A percentile compares a stretch with the other conserved stretches of the same genome.
These are phyloP conservation scores for Malassezia sympodialis DNA, from an alignment of 1,284 basidiomycete species.

Conservation along the genomic window DNA sequence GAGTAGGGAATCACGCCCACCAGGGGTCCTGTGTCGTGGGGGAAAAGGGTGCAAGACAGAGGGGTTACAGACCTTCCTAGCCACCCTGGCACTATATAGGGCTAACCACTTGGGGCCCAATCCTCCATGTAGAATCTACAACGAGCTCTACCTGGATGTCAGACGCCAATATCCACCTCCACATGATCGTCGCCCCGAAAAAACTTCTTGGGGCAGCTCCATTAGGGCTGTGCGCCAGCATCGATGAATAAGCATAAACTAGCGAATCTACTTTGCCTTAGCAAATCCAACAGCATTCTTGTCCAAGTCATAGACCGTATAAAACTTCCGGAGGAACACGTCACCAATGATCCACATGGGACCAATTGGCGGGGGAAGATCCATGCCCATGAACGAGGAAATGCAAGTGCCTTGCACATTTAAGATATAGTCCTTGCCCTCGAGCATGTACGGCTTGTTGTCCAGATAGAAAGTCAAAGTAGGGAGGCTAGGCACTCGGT, in stretches of 20 bases:
- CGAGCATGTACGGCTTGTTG: constrained; percentile 59
- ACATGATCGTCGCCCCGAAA: background rate
- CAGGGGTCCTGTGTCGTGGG: background rate
- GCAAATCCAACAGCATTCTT: constrained; percentile 79
- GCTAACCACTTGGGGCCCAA: background rate
- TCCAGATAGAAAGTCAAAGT: constrained; percentile 63
- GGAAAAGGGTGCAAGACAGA: background rate
- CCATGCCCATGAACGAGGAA: constrained; percentile 82
- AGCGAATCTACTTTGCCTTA: constrained; percentile 1
- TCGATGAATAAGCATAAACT: background rate
- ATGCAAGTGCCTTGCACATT: constrained; percentile 82
- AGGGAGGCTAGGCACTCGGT: constrained; percentile 71
- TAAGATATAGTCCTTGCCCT: constrained; percentile 78
- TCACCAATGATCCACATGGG: constrained; percentile 84
- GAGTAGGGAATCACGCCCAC: background rate
- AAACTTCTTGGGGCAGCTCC: too few species aligned
- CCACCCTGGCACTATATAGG: background rate
- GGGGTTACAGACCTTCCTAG: background rate
- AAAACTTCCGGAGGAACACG: constrained; percentile 60
- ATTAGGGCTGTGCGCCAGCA: background rate
- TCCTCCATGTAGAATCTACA: background rate
- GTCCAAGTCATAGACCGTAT: constrained; percentile 85
- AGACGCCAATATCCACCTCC: constrained; percentile 1
- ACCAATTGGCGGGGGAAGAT: constrained; percentile 77
- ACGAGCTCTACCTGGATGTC: background rate